phyloP scores from a whole-genome alignment of 108 stramenopile species.

The Nitzschia sp. region DNA sequence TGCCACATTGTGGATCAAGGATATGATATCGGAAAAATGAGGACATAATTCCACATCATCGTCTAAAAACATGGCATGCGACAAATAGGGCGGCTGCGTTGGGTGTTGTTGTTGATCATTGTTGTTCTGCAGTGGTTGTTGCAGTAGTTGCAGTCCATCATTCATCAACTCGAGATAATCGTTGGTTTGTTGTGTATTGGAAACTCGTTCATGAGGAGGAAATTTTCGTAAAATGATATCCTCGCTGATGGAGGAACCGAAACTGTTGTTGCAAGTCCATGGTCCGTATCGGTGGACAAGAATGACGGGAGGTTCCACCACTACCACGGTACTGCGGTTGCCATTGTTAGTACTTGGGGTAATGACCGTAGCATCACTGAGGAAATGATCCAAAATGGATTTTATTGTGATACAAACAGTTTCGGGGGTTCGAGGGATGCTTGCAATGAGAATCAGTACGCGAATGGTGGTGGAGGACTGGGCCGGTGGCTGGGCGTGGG shows the following conservation, averaged over 20 bases:
- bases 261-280: not conserved
- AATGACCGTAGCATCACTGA: too few relatives aligned
- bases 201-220: conserved; percentile 6
- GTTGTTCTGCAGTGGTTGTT: not conserved
- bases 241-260: not conserved
- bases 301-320: not conserved
- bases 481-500: too few relatives aligned
- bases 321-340: not conserved
- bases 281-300: conserved; percentile 1
- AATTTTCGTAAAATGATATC: not conserved
- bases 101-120: not conserved
- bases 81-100: not conserved
- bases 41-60: conserved; percentile 6
- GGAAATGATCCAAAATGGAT: not conserved
- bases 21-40: not conserved
- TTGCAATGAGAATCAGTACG: not conserved
- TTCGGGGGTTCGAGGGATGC: conserved; percentile 5
- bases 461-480: too few relatives aligned
- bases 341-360: not conserved
- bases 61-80: not conserved
- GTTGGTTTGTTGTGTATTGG: not conserved
- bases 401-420: not conserved
- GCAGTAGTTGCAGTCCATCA: not conserved
- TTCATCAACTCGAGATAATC: conserved; percentile 3
- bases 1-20: not conserved